A percentile compares a stretch with the other conserved stretches of the same genome.
phyloP scores from a whole-genome alignment of 441 rosid species.

The Eutrema salsugineum region DNA sequence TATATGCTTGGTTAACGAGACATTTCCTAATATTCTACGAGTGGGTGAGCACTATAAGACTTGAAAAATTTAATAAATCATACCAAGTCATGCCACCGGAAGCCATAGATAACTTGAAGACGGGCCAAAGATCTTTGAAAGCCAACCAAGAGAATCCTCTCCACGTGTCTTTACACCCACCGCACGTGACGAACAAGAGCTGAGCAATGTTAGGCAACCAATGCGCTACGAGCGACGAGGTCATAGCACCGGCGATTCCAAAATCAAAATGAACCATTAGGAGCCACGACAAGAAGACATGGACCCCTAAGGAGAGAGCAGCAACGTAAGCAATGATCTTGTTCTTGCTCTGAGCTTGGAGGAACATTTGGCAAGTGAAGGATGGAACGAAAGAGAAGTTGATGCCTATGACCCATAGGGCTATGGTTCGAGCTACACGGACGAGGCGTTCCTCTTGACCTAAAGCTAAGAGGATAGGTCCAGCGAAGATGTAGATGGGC shows the following conservation, averaged over 20 bases:
- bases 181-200: slow-evolving; percentile 46
- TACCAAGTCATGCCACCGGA: slow-evolving; percentile 32
- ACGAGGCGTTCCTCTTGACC: slow-evolving; percentile 59
- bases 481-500: slow-evolving; percentile 53
- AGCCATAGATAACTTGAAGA: slow-evolving; percentile 17
- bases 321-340: slow-evolving; percentile 57
- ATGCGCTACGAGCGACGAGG: slow-evolving; percentile 43
- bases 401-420: slow-evolving; percentile 48
- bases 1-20: background rate
- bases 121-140: slow-evolving; percentile 30
- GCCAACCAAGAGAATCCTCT: slow-evolving; percentile 50
- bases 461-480: slow-evolving; percentile 41
- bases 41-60: background rate
- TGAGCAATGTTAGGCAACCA: slow-evolving; percentile 71
- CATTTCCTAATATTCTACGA: background rate
- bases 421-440: slow-evolving; percentile 36
- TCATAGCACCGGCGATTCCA: slow-evolving; percentile 63
- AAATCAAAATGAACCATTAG: slow-evolving; percentile 39
- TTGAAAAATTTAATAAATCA: background rate
- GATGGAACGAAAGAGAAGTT: slow-evolving; percentile 37
- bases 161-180: slow-evolving; percentile 67
- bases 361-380: slow-evolving; percentile 31
- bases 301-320: slow-evolving; percentile 37
- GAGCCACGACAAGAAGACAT: slow-evolving; percentile 60
- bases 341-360: slow-evolving; percentile 41